These are phyloP conservation scores for Cyclocybe aegerita DNA, from an alignment of 768 basidiomycete genomes.

Conservation along the genomic window DNA sequence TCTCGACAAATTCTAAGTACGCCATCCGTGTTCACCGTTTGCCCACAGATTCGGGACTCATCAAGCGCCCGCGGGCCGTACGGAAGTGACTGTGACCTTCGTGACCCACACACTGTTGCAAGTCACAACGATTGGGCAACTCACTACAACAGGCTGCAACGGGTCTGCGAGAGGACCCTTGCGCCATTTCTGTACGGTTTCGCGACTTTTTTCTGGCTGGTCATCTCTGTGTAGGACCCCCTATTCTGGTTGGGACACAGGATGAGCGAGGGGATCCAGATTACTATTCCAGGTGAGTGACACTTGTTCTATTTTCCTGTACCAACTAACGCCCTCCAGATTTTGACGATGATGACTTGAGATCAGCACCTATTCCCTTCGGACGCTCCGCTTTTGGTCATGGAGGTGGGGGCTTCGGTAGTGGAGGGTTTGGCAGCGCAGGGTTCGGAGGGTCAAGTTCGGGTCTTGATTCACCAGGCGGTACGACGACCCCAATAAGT, in stretches of 20 bases:
- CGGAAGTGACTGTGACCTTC: too few relatives aligned
- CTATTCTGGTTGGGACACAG: conserved; percentile 1
- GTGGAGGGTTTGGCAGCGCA: conserved; percentile 32
- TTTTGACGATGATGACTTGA: conserved; percentile 75
- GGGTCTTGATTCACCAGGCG: conserved; percentile 67
- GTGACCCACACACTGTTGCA: too few relatives aligned
- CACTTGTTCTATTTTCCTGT: not conserved
- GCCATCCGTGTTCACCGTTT: too few relatives aligned
- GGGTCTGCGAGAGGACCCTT: too few relatives aligned
- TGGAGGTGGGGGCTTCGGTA: too few relatives aligned
- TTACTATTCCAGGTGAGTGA: conserved; percentile 60
- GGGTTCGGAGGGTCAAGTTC: conserved; percentile 44
- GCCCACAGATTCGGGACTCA: too few relatives aligned
- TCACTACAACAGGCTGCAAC: too few relatives aligned
- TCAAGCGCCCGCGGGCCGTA: too few relatives aligned
- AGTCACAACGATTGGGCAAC: too few relatives aligned
- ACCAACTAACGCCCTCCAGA: conserved; percentile 39
- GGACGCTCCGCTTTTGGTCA: conserved; percentile 53
- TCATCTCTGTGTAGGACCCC: conserved; percentile 9
- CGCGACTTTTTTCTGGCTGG: conserved; percentile 15
- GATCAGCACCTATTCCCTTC: conserved; percentile 64
- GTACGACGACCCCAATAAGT: conserved; percentile 40
- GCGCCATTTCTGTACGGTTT: not conserved
- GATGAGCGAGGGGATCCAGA: conserved; percentile 56
- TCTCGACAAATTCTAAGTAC: too few relatives aligned